Evolutionary conservation across 106 monocot species (phyloP).

Genomic region (Alisma plantagoaquatica): DNA sequence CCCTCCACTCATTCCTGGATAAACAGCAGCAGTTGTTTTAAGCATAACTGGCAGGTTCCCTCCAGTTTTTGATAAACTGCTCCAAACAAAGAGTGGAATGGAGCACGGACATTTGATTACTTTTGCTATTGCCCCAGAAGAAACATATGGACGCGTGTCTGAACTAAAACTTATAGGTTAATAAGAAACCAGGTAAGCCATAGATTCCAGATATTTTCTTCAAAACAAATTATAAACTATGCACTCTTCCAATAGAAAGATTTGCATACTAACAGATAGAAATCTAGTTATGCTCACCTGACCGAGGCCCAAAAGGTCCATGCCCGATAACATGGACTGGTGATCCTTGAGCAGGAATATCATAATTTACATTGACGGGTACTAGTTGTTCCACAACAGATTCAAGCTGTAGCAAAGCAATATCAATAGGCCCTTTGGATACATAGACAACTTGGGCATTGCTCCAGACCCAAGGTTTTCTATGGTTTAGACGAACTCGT

Average conservation of each 20-base stretch:
- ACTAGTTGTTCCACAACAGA: slow-evolving; percentile 30
- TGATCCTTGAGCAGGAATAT: slow-evolving; percentile 34
- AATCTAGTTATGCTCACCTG: slow-evolving; percentile 35
- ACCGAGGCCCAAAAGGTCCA: slow-evolving; percentile 78
- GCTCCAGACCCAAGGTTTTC: slow-evolving; percentile 39
- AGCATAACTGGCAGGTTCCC: slow-evolving; percentile 61
- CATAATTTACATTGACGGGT: slow-evolving; percentile 42
- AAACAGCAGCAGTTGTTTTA: slow-evolving; percentile 89
- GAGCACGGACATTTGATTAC: slow-evolving; percentile 23
- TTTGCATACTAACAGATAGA: too few species aligned
- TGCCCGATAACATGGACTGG: slow-evolving; percentile 78
- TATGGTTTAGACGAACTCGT: slow-evolving; percentile 49
- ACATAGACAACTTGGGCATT: slow-evolving; percentile 70
- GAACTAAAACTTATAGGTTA: slow-evolving; percentile 3
- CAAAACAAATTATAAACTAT: background rate
- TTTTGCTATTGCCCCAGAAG: slow-evolving; percentile 68
- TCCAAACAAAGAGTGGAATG: slow-evolving; percentile 2
- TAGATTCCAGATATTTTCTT: too few species aligned
- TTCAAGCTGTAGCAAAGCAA: slow-evolving; percentile 82
- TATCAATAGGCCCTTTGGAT: slow-evolving; percentile 84
- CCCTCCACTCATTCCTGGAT: slow-evolving; percentile 96
- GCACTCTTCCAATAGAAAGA: background rate
- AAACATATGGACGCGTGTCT: slow-evolving; percentile 56
- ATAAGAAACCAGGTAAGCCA: too few species aligned
- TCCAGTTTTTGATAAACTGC: slow-evolving; percentile 4